Evolutionary conservation across 2,329 filamentous ascomycete species (phyloP).

Genomic region (Fusarium poae): DNA sequence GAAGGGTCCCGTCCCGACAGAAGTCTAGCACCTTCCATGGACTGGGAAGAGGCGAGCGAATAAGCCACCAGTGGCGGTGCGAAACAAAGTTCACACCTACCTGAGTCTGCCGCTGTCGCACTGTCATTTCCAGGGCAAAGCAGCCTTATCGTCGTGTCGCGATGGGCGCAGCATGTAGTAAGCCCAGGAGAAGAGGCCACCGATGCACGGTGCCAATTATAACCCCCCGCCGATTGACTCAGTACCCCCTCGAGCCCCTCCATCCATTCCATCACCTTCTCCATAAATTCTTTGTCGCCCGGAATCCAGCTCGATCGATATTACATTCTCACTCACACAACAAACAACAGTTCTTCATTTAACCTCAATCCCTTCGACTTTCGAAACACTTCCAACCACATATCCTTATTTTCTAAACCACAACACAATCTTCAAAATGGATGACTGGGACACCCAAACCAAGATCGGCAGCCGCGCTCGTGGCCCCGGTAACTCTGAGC

Average conservation of each 20-base stretch:
- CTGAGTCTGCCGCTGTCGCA: background rate
- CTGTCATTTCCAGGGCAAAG: slow-evolving; percentile 19
- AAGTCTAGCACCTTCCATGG: slow-evolving; percentile 52
- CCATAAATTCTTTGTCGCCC: slow-evolving; percentile 49
- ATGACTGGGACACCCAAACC: slow-evolving; percentile 87
- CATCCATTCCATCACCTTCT: slow-evolving; percentile 51
- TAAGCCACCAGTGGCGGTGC: slow-evolving; percentile 45
- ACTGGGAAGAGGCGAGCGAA: slow-evolving; percentile 21
- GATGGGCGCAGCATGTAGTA: slow-evolving; percentile 3
- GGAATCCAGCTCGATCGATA: slow-evolving; percentile 38
- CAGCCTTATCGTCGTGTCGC: slow-evolving; percentile 25
- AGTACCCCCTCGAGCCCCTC: slow-evolving; percentile 47
- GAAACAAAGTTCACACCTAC: slow-evolving; percentile 19
- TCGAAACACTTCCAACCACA: slow-evolving; percentile 4
- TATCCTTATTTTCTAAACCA: slow-evolving; percentile 38
- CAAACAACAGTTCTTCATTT: slow-evolving; percentile 32
- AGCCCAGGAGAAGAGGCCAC: slow-evolving; percentile 33
- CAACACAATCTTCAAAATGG: slow-evolving; percentile 64
- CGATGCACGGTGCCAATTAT: slow-evolving; percentile 39
- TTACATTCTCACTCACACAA: slow-evolving; percentile 31
- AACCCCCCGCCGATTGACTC: slow-evolving; percentile 56
- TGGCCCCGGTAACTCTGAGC: slow-evolving; percentile 72
- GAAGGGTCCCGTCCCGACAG: slow-evolving; percentile 23
- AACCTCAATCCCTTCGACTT: background rate
- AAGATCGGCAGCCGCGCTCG: slow-evolving; percentile 93